phyloP scores from a whole-genome alignment of 805 yeast genomes.

The Metschnikowia chrysomelidarum region DNA sequence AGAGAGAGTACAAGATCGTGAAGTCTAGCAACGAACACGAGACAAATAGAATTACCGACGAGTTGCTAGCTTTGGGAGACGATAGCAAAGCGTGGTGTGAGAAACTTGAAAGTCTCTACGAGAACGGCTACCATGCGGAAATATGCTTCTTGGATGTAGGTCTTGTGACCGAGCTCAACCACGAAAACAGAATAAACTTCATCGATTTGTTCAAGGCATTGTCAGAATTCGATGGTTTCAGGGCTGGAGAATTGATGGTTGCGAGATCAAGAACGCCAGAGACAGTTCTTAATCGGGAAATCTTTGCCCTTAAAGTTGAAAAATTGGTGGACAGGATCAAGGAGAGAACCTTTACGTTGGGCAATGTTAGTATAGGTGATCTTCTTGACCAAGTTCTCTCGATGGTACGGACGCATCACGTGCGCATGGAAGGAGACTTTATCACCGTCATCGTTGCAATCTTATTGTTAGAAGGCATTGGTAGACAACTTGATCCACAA shows the following conservation, averaged over 20 bases:
- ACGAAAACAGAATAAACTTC: conserved; percentile 75
- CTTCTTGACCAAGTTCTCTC: conserved; percentile 78
- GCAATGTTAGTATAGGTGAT: conserved; percentile 90
- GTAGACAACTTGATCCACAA: conserved; percentile 89
- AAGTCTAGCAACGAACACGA: conserved; percentile 46
- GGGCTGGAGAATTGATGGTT: conserved; percentile 93
- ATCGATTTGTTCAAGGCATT: conserved; percentile 85
- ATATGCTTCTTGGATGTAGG: conserved; percentile 93
- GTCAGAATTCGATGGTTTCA: conserved; percentile 89
- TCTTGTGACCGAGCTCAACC: conserved; percentile 83
- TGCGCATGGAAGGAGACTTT: conserved; percentile 96
- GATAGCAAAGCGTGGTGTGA: conserved; percentile 44
- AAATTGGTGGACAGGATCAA: conserved; percentile 77
- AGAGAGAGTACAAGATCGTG: conserved; percentile 40
- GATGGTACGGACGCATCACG: conserved; percentile 94
- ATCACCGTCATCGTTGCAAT: conserved; percentile 95
- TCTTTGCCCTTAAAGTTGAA: conserved; percentile 86
- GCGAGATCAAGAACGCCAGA: conserved; percentile 95
- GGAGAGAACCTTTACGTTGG: conserved; percentile 86
- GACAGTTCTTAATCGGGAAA: conserved; percentile 78
- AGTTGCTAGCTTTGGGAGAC: conserved; percentile 34
- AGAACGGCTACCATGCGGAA: conserved; percentile 73
- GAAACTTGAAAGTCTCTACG: conserved; percentile 45
- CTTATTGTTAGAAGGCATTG: conserved; percentile 87
- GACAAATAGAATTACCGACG: conserved; percentile 44